Evolutionary conservation across 108 stramenopile species (phyloP), one percentile per base, ranked within the genome.

Genomic region (Cyclotella baltica): DNA sequence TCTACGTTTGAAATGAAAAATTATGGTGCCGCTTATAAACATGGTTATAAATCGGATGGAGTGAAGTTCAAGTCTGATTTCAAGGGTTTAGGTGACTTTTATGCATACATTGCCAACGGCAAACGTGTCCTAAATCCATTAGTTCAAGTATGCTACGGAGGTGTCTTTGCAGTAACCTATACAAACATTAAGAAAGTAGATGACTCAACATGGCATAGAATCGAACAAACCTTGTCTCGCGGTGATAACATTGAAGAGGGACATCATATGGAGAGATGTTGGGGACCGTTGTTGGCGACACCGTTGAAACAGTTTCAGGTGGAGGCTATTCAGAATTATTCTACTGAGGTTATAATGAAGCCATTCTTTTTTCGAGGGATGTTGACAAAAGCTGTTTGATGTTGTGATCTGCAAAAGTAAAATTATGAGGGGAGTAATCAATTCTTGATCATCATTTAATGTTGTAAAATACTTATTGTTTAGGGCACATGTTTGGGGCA

Each of bases 211-310:
- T 83, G 76, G 76, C 37, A 48, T 25, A 5, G 57, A 0, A 8
- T 80, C 2, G 73, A 67, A 53, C 28, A 31, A 36, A 47, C 30
- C 25, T 46, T 80, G 28, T 35, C 66, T 13, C 69, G 84, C 22
- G 76, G 56, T 0, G 65, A 81, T 47, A 81, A 81, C 51, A 77
- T 85, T 53, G 67, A 81, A 58, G 84, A 85, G 56, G 84, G 84
- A 4, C 84, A 85, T 35, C 81, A 65, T 62, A 61, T 72, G 13
- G 84, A 85, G 70, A 52, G 84, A 58, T 51, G 34, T 13, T 85
- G 84, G 84, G 84, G 70, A 13, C 69, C 31, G 19, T 53, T 85
- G 38, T 16, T 85, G 51, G 59, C 78, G 1, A 78, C 50, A 16
- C 77, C 77, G 38, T 59, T 78, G 16, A 0, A 70, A 18, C 40